phyloP scores from a whole-genome alignment of 1,284 basidiomycete genomes.

The Chalciporus sp. region DNA sequence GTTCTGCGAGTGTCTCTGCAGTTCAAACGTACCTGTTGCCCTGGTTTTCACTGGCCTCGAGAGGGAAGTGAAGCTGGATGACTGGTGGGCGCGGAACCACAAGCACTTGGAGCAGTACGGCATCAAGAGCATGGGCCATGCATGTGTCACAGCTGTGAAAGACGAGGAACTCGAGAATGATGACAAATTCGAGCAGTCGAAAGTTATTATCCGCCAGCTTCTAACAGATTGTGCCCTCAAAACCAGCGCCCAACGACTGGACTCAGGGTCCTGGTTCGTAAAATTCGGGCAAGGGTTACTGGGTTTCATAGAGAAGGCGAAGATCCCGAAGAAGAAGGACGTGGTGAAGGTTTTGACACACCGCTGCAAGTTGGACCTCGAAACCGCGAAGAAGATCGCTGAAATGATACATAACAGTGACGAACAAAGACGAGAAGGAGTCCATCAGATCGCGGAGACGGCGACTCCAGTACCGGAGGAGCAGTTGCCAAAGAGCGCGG shows the following conservation, averaged over 20 bases:
- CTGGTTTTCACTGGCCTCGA: constrained; percentile 44
- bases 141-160: constrained; percentile 42
- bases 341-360: constrained; percentile 25
- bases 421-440: constrained; percentile 1
- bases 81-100: constrained; percentile 42
- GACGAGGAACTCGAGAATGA: constrained; percentile 26
- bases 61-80: constrained; percentile 39
- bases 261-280: constrained; percentile 21
- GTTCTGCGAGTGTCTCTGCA: constrained; percentile 39
- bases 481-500: neutral
- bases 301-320: constrained; percentile 21
- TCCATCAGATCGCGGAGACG: neutral
- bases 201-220: constrained; percentile 22
- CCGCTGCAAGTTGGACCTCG: constrained; percentile 32
- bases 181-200: constrained; percentile 27
- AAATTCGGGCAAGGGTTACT: constrained; percentile 18
- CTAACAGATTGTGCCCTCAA: constrained; percentile 20
- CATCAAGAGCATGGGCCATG: constrained; percentile 37
- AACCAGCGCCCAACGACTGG: constrained; percentile 16
- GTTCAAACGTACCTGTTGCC: constrained; percentile 38
- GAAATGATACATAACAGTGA: constrained; percentile 28
- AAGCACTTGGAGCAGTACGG: constrained; percentile 30
- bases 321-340: constrained; percentile 19
- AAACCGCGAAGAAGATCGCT: constrained; percentile 28
- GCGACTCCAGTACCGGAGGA: too few relatives aligned